These are phyloP conservation scores for Magnusiomyces ingens DNA, from an alignment of 1,139 yeast genomes.

Conservation along the genomic window DNA sequence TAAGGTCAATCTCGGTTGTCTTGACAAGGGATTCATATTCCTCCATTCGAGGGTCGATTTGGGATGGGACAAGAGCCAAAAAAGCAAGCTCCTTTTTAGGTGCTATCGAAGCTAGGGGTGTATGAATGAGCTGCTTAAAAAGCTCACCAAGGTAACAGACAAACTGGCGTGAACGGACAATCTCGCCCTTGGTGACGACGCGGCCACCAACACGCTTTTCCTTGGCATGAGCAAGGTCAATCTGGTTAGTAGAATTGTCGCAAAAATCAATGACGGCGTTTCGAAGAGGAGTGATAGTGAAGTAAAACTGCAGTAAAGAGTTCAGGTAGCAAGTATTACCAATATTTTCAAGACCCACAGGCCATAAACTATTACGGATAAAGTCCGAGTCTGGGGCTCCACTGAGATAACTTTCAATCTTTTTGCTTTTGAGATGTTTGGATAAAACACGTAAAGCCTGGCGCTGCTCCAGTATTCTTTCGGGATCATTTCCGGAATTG, in stretches of 20 bases:
- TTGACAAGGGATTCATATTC: slow-evolving; percentile 17
- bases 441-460: slow-evolving; percentile 33
- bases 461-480: slow-evolving; percentile 29
- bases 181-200: slow-evolving; percentile 62
- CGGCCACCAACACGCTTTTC: slow-evolving; percentile 75
- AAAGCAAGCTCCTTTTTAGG: slow-evolving; percentile 85
- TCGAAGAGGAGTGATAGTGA: slow-evolving; percentile 75
- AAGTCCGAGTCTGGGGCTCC: slow-evolving; percentile 17
- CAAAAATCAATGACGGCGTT: slow-evolving; percentile 52
- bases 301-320: slow-evolving; percentile 82
- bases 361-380: slow-evolving; percentile 7
- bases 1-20: slow-evolving; percentile 38
- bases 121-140: slow-evolving; percentile 61
- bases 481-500: slow-evolving; percentile 28
- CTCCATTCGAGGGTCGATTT: slow-evolving; percentile 18
- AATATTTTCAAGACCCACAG: slow-evolving; percentile 71
- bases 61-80: slow-evolving; percentile 74
- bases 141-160: slow-evolving; percentile 62
- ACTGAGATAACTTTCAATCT: slow-evolving; percentile 23
- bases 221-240: slow-evolving; percentile 19
- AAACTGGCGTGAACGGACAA: slow-evolving; percentile 75
- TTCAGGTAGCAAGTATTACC: slow-evolving; percentile 95
- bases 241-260: slow-evolving; percentile 32
- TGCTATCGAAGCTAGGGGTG: slow-evolving; percentile 57
- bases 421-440: slow-evolving; percentile 23